Base-by-base conservation (phyloP, 1,284 basidiomycete species). In the Exobasidium rhododendri region DNA sequence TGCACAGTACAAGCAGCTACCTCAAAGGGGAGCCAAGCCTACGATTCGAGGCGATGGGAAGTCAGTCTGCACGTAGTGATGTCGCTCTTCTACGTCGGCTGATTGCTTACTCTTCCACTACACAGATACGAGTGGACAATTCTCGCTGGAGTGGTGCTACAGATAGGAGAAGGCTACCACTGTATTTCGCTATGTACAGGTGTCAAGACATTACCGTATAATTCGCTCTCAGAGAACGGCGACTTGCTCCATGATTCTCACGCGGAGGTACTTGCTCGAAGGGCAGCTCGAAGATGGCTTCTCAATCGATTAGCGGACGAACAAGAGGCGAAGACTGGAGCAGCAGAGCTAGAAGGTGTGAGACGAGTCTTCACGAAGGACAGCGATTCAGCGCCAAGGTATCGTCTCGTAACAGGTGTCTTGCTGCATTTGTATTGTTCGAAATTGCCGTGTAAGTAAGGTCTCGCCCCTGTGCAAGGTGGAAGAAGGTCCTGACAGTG, bases 191-290 rank as follows among this genome's bases (percentile, higher is more conserved):
- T 92, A 13, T 89, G 86, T 0, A 91, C 92, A 1, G 93, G 94
- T 6, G 88, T 89, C 6, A 96, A 94, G 82, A 92, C 90, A 69
- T 84, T 94, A 0, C 91, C 93, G 0, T 84, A 83, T 13, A 71
- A 80, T 1, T 84, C 84, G 53, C 82, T 92, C 0, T 87, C 90
- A 0, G 73, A 80, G 1, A 81, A 83, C n/a, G 94, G 93, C 0
- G 90, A 96, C 72, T 84, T 87, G 0, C 67, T 97, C 28, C 91
- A 94, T 74, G 93, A 97, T 74, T 87, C 85, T 53, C 93, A 97
- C 79, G 94, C 93, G 2, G 93, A 97, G 80, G 85, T 94, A 17
- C 83, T 96, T 14, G 91, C 91, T 0, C 84, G 91, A 29, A 84
- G 94, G 20, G 88, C 88, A 1, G 87, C 89, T 1, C 77, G 89